Percentiles rank a stretch among this genome's conserved stretches.
Evolutionary conservation across 208 protist species (phyloP).

Genomic region (Wallacemonas sp.): DNA sequence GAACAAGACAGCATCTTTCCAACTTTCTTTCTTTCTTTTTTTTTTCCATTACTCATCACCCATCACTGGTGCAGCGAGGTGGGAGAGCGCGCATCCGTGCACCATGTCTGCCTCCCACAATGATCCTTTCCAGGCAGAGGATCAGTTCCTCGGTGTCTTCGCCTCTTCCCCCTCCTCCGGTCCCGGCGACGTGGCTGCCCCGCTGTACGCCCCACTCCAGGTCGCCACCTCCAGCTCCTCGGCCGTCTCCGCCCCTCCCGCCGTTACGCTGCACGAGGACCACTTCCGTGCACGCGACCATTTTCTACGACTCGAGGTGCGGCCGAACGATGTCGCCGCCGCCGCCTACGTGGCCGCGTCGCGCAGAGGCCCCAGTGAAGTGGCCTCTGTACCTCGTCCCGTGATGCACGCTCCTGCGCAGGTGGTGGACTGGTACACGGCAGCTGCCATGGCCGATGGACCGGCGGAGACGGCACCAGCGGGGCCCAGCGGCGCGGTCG

Average conservation of each 20-base stretch:
- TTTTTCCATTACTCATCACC: too few relatives aligned
- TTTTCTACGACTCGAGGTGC: neutral
- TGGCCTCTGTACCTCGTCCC: neutral
- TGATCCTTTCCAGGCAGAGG: constrained; percentile 13
- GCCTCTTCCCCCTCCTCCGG: neutral
- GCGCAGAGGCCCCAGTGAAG: too few relatives aligned
- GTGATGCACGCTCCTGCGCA: neutral
- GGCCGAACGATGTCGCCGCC: neutral
- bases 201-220: neutral
- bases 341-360: neutral
- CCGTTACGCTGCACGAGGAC: neutral
- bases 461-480: neutral
- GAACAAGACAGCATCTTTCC: neutral
- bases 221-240: neutral
- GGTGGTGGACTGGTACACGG: constrained; percentile 13
- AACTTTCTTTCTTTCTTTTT: too few relatives aligned
- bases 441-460: constrained; percentile 1
- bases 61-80: too few relatives aligned
- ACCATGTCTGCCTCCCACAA: neutral
- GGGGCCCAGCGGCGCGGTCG: too few relatives aligned
- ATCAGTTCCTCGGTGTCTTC: constrained; percentile 14
- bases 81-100: neutral
- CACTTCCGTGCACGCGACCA: neutral
- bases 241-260: neutral
- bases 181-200: neutral